phyloP scores from a whole-genome alignment of 305 asterid genomes.

The Coffea humblotiana region DNA sequence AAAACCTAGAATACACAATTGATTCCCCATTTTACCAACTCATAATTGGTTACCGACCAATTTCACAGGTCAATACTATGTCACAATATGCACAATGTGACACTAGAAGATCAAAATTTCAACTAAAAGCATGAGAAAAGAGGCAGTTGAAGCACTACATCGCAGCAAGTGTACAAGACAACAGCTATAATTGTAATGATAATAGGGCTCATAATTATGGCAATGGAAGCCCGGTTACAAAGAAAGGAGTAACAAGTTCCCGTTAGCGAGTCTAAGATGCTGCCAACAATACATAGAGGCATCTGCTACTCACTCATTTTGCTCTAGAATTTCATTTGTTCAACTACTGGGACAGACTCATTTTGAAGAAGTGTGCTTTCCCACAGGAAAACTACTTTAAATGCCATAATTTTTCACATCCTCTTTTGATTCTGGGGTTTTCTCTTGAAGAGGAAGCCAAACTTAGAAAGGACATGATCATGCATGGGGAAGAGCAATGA shows the following conservation, averaged over 20 bases:
- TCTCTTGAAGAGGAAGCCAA: background rate
- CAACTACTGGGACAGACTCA: background rate
- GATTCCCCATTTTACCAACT: background rate
- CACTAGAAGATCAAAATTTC: background rate
- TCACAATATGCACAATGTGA: background rate
- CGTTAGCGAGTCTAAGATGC: background rate
- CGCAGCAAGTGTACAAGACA: too few species aligned
- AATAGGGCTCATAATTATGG: background rate
- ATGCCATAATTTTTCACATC: too few species aligned
- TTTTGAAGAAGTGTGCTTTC: background rate
- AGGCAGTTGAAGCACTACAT: background rate
- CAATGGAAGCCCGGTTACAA: background rate
- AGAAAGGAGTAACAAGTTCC: background rate
- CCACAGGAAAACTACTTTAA: too few species aligned
- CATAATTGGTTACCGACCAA: background rate
- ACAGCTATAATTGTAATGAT: background rate
- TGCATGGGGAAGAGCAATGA: background rate
- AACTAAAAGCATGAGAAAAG: background rate
- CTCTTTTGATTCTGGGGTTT: background rate
- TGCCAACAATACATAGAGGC: background rate
- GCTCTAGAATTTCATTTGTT: background rate
- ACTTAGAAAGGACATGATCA: background rate
- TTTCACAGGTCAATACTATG: background rate
- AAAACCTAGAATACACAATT: background rate
- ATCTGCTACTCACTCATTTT: background rate